Percentiles rank a stretch among this genome's conserved stretches.
These are phyloP conservation scores for Chloris gayana DNA, from an alignment of 176 grass and related monocot species.

Conservation along the genomic window DNA sequence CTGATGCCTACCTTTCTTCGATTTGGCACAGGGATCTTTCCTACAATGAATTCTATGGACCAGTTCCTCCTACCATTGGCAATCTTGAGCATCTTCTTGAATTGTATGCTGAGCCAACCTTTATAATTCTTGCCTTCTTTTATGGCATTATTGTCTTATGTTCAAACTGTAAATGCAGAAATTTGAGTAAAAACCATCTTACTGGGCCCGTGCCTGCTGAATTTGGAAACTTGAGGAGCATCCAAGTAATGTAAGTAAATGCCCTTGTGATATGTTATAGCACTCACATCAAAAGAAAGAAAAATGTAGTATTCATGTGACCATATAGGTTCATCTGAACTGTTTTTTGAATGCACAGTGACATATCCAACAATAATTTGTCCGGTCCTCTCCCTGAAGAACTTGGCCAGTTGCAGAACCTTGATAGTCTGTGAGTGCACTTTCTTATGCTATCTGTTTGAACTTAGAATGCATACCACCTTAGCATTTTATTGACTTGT, in stretches of 20 bases:
- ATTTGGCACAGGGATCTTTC: constrained; percentile 84
- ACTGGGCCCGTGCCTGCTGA: constrained; percentile 73
- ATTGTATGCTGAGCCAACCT: constrained; percentile 58
- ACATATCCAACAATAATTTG: constrained; percentile 83
- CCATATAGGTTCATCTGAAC: constrained; percentile 32
- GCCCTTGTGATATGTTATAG: constrained; percentile 14
- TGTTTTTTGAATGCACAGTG: constrained; percentile 47
- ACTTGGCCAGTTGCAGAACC: constrained; percentile 87
- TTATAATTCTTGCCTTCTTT: constrained; percentile 12
- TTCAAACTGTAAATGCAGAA: constrained; percentile 45
- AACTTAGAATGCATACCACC: not conserved
- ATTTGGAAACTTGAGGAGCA: constrained; percentile 92
- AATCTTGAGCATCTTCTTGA: constrained; percentile 98
- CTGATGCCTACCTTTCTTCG: constrained; percentile 19
- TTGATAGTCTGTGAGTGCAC: constrained; percentile 81
- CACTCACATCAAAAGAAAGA: not conserved
- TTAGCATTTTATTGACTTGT: constrained; percentile 21
- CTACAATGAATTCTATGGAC: constrained; percentile 79
- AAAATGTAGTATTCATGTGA: not conserved
- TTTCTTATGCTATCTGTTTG: constrained; percentile 24
- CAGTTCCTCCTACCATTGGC: constrained; percentile 82
- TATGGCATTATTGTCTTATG: constrained; percentile 30
- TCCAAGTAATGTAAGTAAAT: constrained; percentile 91
- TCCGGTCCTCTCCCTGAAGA: constrained; percentile 82
- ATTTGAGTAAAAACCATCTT: constrained; percentile 90